phyloP scores from a whole-genome alignment of 192 early-diverging fungal species.

The Phlyctochytrium arcticum region DNA sequence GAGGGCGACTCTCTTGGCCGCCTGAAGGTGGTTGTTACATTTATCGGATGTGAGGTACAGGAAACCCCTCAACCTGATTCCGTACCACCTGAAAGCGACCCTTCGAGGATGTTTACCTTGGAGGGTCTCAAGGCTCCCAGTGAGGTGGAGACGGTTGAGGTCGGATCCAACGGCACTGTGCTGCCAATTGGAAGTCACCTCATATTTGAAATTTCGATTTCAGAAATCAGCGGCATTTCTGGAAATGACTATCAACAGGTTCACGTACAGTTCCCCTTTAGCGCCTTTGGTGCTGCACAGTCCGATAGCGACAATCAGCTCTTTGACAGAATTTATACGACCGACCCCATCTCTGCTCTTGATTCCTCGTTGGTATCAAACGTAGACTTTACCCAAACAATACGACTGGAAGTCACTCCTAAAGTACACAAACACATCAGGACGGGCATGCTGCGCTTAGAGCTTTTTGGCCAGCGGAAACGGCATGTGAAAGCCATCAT shows the following conservation, averaged over 20 bases:
- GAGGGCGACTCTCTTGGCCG: background rate
- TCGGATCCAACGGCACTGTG: too few species aligned
- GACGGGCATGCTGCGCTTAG: constrained; percentile 27
- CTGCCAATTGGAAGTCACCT: constrained; percentile 48
- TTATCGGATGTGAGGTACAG: constrained; percentile 1
- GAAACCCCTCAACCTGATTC: background rate
- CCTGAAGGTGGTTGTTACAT: constrained; percentile 1
- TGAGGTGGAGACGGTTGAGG: background rate
- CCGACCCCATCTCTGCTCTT: constrained; percentile 55
- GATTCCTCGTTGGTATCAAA: constrained; percentile 36
- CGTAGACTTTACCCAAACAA: constrained; percentile 47
- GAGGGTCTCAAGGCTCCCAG: background rate
- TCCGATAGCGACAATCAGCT: constrained; percentile 21
- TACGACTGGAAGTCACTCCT: constrained; percentile 29
- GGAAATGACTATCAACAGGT: constrained; percentile 63
- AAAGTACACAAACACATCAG: constrained; percentile 5
- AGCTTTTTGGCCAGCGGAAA: constrained; percentile 29
- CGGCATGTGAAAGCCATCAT: constrained; percentile 19
- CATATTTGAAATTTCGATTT: constrained; percentile 60
- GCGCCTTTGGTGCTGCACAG: constrained; percentile 50
- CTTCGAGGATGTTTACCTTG: background rate
- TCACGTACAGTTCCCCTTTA: constrained; percentile 68
- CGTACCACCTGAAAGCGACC: constrained; percentile 15
- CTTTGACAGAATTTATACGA: constrained; percentile 49
- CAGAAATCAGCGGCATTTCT: constrained; percentile 54